Conservation (phyloP, 164 flowering plant genomes). For the Chimonanthus salicifolius region DNA sequence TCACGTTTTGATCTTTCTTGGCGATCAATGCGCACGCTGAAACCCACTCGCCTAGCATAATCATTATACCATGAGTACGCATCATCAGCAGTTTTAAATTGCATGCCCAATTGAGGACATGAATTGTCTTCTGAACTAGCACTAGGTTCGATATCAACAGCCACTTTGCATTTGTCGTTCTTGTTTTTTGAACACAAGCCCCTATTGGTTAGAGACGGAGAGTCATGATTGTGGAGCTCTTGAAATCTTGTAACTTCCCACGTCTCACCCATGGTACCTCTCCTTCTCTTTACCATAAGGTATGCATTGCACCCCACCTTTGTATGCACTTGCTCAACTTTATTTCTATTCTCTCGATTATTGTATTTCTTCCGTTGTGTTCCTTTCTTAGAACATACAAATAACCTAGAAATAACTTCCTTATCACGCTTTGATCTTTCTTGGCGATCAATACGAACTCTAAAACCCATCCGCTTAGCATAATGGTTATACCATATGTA, state of each 20-base stretch:
- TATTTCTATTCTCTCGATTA: background rate
- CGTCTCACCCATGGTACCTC: background rate
- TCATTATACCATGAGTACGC: constrained; percentile 5
- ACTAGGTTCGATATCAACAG: background rate
- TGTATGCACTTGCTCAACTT: background rate
- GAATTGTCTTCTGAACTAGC: background rate
- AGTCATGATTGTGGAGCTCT: background rate
- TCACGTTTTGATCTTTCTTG: constrained; percentile 4
- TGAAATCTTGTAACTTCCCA: constrained; percentile 8
- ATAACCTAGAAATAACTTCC: constrained; percentile 3
- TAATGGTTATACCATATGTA: constrained; percentile 5
- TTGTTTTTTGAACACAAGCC: background rate
- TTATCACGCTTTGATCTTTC: constrained; percentile 1
- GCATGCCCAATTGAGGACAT: constrained; percentile 3
- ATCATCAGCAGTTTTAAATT: constrained; percentile 5
- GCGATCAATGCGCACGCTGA: constrained; percentile 6
- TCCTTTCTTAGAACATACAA: constrained; percentile 3
- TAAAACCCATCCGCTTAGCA: constrained; percentile 3
- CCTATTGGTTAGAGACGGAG: background rate
- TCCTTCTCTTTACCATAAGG: constrained; percentile 7
- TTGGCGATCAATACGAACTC: constrained; percentile 4
- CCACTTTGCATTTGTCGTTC: background rate
- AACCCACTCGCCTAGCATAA: constrained; percentile 5
- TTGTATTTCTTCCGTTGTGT: background rate
- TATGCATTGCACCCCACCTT: constrained; percentile 3